Evolutionary conservation across 176 grass and related monocot genomes (phyloP), one percentile per base, ranked within the genome.

Genomic region (Oryza coarctata): DNA sequence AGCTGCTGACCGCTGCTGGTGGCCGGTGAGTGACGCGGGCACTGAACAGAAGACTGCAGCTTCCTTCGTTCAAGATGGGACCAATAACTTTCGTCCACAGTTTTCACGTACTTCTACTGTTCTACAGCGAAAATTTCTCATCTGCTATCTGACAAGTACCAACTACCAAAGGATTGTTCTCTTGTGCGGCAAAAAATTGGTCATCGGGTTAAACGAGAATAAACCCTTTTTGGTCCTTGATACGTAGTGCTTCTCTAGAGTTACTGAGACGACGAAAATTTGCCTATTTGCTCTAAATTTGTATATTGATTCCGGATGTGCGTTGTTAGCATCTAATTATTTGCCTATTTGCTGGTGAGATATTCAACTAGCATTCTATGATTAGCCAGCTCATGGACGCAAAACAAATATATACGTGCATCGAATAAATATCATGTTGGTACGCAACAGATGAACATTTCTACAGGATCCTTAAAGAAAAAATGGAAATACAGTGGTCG

Each of bases 341-440:
- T 5, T 67, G 58, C 68, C 47, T 3, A 44, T 77, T 77, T 75
- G 55, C 65, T 44, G 60, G 65, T 40, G 52, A 76, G 73, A 55
- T 12, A 15, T 75, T 50, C 77, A 85, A 81, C 87, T 14, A 65
- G 34, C 64, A 10, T 15, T 31, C 52, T 27, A 85, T 76, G 71
- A 89, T 76, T 81, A 57, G 30, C 77, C 83, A 89, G 65, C 83
- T 82, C 87, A 77, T 61, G 55, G 29, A 13, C 0, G 3, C 29
- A 80, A 61, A 4, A 36, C 22, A 60, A 52, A 30, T 41, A 7
- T 29, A 65, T 81, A 45, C 55, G 9, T 57, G 82, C 82, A 63
- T 68, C 65, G 15, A 44, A 77, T 77, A 70, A 63, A 85, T 49
- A 70, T 70, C 17, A 38, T 47, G 63, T 68, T 80, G 76, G 76